Base-by-base conservation (phyloP, 169 alveolate genomes). In the Amoebophrya sp. region DNA sequence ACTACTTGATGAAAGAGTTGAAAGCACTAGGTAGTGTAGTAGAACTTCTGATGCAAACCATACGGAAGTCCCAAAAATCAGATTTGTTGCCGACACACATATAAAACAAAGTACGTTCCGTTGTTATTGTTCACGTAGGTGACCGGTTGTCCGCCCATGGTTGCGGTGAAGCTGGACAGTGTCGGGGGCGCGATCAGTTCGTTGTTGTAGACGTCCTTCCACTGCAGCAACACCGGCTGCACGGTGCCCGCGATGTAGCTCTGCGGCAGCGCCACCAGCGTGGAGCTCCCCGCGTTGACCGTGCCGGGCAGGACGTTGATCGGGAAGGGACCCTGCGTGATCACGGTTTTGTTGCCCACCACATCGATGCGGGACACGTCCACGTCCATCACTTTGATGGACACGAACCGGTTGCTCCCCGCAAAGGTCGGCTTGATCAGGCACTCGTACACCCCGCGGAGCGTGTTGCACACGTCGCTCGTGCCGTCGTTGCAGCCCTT, bases 291-390 rank as follows among this genome's bases (percentile, higher is more conserved):
- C 0, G 91, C 53, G 77, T 89, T 40, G 7, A 89, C 77, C 2
- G 77, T 89, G n/a, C 91, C 91, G 29, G 91, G 91, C 40, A 89
- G 40, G 29, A 89, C 40, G 41, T 40, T 39, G n/a, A 89, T 41
- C 77, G 53, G 91, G 91, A 89, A 89, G n/a, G 91, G 91, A 1
- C 91, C 91, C 40, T 89, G 91, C 40, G 55, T 66, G 40, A 89
- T 38, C 77, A 40, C 83, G 38, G 91, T 66, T 40, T 39, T 89
- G 77, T 53, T 89, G 77, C 66, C 66, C 77, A 89, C 77, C 53
- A 66, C 77, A 29, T 41, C 40, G 83, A n/a, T 53, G 0, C 91
- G 77, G 2, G 91, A 89, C 1, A 89, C 91, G 91, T 89, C 91
- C 33, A 89, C 47, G 29, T 89, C 23, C 35, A 40, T 66, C 35